Conservation (phyloP, 805 yeast species). For the Candida anglica region DNA sequence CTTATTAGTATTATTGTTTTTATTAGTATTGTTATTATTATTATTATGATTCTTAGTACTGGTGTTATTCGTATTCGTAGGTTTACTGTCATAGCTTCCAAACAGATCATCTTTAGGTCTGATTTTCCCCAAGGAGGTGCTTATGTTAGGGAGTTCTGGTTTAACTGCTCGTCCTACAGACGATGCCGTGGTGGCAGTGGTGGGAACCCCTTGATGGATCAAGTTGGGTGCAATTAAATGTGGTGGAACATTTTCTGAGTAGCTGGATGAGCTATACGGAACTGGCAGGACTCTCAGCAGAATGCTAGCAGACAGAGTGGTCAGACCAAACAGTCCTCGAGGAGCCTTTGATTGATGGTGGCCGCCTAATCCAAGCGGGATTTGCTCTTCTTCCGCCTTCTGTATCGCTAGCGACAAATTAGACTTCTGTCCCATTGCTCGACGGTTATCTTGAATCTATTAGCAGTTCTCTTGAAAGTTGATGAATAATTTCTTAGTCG, state of each 20-base stretch:
- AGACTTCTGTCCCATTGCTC: conserved; percentile 33
- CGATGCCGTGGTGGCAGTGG: conserved; percentile 27
- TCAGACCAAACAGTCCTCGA: too few relatives aligned
- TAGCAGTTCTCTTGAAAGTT: too few relatives aligned
- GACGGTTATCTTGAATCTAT: too few relatives aligned
- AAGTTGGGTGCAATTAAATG: conserved; percentile 17
- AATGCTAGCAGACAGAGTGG: too few relatives aligned
- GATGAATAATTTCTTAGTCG: too few relatives aligned
- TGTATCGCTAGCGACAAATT: conserved; percentile 43
- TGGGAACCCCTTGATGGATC: conserved; percentile 22
- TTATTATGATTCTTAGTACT: not conserved
- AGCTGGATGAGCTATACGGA: too few relatives aligned
- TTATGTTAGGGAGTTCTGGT: conserved; percentile 34
- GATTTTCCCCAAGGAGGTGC: conserved; percentile 16
- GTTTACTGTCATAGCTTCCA: too few relatives aligned
- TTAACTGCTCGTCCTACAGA: conserved; percentile 25
- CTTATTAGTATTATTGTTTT: conserved; percentile 9
- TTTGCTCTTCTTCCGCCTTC: conserved; percentile 25
- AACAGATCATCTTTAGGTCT: not conserved
- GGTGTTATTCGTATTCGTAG: too few relatives aligned
- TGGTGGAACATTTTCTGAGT: conserved; percentile 9
- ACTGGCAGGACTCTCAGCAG: too few relatives aligned
- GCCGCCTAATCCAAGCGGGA: too few relatives aligned
- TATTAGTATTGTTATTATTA: conserved; percentile 9
- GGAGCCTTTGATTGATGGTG: not conserved